Conservation (phyloP, 768 basidiomycete genomes). For the Pulveroboletus ravenelii region DNA sequence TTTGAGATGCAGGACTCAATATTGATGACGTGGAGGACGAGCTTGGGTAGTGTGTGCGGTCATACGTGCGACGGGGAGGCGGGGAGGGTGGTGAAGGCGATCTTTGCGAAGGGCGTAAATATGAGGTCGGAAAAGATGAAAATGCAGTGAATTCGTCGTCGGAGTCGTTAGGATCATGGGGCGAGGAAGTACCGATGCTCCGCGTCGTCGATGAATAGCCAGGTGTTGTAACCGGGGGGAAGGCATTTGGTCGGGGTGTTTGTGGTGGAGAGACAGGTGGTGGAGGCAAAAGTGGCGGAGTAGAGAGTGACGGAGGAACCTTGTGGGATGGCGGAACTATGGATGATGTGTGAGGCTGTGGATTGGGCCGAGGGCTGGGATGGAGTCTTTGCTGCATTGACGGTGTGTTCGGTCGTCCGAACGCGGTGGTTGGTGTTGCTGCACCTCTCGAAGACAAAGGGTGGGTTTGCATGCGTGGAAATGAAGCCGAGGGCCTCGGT, state of each 20-base stretch:
- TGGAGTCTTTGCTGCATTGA: slow-evolving; percentile 15
- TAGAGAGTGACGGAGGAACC: slow-evolving; percentile 20
- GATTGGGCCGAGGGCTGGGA: slow-evolving; percentile 15
- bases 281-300: slow-evolving; percentile 29
- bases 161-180: slow-evolving; percentile 26
- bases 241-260: slow-evolving; percentile 24
- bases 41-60: slow-evolving; percentile 19
- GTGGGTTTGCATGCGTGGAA: slow-evolving; percentile 14
- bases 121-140: slow-evolving; percentile 27
- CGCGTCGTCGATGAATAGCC: slow-evolving; percentile 8
- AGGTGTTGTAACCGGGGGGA: slow-evolving; percentile 4
- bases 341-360: slow-evolving; percentile 17
- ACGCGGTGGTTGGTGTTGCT: not conserved
- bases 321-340: slow-evolving; percentile 23
- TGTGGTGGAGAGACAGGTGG: slow-evolving; percentile 29
- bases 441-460: slow-evolving; percentile 2
- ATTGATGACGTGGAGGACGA: slow-evolving; percentile 26
- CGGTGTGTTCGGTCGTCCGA: slow-evolving; percentile 1
- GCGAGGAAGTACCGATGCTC: slow-evolving; percentile 1
- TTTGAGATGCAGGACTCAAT: slow-evolving; percentile 21
- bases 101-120: slow-evolving; percentile 10
- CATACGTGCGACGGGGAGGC: slow-evolving; percentile 25
- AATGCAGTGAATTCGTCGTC: slow-evolving; percentile 54
- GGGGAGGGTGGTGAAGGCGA: slow-evolving; percentile 26
- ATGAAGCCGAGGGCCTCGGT: slow-evolving; percentile 27